phyloP scores from a whole-genome alignment of 2,329 filamentous ascomycete species.

The Trichoderma pleuroti region DNA sequence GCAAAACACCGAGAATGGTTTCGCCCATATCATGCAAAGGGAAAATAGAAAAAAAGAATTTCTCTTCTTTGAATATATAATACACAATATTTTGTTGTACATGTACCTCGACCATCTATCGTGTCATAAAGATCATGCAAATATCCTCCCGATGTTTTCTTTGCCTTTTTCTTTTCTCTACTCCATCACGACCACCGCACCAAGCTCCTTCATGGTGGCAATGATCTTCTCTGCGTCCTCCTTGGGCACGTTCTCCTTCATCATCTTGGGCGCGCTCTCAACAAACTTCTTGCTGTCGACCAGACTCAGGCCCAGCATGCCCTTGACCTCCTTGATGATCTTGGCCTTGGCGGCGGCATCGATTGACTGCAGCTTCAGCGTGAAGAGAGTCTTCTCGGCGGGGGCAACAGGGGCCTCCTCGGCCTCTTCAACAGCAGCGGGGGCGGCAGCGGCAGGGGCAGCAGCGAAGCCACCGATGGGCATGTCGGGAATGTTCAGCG shows the following conservation, averaged over 20 bases:
- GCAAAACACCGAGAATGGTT: neutral
- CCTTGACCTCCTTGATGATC: conserved; percentile 99
- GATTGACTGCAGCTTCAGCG: conserved; percentile 86
- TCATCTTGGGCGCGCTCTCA: conserved; percentile 92
- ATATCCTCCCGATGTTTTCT: neutral
- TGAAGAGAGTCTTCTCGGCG: conserved; percentile 97
- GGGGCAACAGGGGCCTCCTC: conserved; percentile 85
- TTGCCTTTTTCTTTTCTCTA: conserved; percentile 44
- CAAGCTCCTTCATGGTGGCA: conserved; percentile 86
- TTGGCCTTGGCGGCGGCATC: conserved; percentile 91
- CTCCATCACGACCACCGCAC: conserved; percentile 87
- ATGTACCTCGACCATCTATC: conserved; percentile 36
- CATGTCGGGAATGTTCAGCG: conserved; percentile 96
- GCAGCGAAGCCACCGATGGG: conserved; percentile 88
- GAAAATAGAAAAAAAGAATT: conserved; percentile 19
- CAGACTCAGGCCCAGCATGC: conserved; percentile 86
- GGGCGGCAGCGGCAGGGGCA: conserved; percentile 55
- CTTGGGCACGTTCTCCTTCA: conserved; percentile 99
- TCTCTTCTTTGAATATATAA: conserved; percentile 33
- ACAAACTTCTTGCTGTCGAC: conserved; percentile 99
- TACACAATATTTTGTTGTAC: conserved; percentile 40
- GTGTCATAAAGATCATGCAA: conserved; percentile 27
- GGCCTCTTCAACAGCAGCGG: conserved; percentile 68
- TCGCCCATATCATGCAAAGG: neutral
- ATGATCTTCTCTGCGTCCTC: conserved; percentile 99